Base-by-base conservation (phyloP, 495 filamentous ascomycete genomes). In the Lasiosphaeria miniovina region DNA sequence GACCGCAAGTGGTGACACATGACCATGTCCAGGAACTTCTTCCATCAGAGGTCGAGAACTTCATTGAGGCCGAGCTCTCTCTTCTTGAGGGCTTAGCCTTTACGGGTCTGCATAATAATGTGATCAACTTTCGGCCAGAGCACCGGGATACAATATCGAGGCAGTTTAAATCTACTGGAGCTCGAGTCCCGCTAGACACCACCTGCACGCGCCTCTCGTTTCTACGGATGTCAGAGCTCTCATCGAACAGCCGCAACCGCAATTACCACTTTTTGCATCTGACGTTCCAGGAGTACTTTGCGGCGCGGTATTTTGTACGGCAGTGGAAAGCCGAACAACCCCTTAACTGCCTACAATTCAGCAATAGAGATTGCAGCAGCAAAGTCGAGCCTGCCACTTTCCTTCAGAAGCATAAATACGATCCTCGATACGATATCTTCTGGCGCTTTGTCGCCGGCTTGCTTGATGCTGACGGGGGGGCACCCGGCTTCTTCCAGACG, bases 371-470 rank as follows among this genome's bases (percentile, higher is more conserved):
- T 24, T 24, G 33, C 49, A 41, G 46, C 15, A 7, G 46, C 14
- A 54, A 52, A 33, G 41, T 45, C 51, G 52, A 60, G 4, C 33
- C 65, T 50, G 55, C 45, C 46, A 53, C 60, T 15, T 77, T 75
- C 65, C 64, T 78, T 55, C 61, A 56, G 49, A 34, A 64, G 49
- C 38, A 75, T 43, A 80, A 80, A 68, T 80, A 78, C 58, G 68
- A 52, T 40, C 46, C 57, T 17, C 72, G 69, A 50, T 78, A 75
- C 66, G 71, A 75, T 66, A 62, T 77, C 31, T 61, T 77, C 31
- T 80, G 75, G 75, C 71, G 75, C 36, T 80, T 80, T 67, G 74
- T 75, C 45, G 60, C 72, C 31, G 77, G 77, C 45, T 65, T 77
- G 35, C 67, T 80, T 61, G 50, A 66, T 15, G 56, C 55, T 34